A percentile compares a stretch with the other conserved stretches of the same genome.
phyloP scores from a whole-genome alignment of 164 flowering plant genomes.

The Chloranthus sessilifolius region DNA sequence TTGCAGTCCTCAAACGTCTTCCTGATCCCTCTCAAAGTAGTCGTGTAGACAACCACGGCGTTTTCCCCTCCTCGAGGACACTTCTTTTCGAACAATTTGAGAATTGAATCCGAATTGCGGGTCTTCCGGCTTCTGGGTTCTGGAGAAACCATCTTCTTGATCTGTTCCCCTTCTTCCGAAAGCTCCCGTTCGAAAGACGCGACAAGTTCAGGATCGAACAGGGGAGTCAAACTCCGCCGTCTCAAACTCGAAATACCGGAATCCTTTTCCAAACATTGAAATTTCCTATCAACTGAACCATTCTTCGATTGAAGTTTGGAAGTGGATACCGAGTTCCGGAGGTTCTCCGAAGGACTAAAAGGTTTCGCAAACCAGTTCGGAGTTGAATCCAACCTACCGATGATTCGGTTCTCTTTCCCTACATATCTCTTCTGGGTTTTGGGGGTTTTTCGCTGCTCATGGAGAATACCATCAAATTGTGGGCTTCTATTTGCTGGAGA shows the following conservation, averaged over 20 bases:
- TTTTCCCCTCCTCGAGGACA: slow-evolving; percentile 82
- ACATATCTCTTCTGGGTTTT: slow-evolving; percentile 39
- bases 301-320: slow-evolving; percentile 2
- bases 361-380: slow-evolving; percentile 43
- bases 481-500: slow-evolving; percentile 42
- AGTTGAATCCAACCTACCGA: slow-evolving; percentile 24
- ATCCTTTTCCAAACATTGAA: slow-evolving; percentile 22
- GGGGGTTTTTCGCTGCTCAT: slow-evolving; percentile 45
- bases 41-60: slow-evolving; percentile 75
- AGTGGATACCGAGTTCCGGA: neutral
- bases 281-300: slow-evolving; percentile 22
- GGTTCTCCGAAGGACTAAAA: slow-evolving; percentile 24
- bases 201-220: slow-evolving; percentile 79
- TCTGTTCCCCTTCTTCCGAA: slow-evolving; percentile 51
- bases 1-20: slow-evolving; percentile 96
- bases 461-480: slow-evolving; percentile 26
- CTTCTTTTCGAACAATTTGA: slow-evolving; percentile 36
- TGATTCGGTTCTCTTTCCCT: slow-evolving; percentile 76
- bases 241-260: slow-evolving; percentile 26
- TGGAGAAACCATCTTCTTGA: slow-evolving; percentile 48
- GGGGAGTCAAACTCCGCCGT: slow-evolving; percentile 48
- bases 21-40: slow-evolving; percentile 85
- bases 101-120: slow-evolving; percentile 22
- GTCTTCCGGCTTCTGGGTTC: slow-evolving; percentile 16
- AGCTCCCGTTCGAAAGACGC: slow-evolving; percentile 53